These are phyloP conservation scores for Exserohilum turcica DNA, from an alignment of 2,329 filamentous ascomycete genomes.

Conservation along the genomic window DNA sequence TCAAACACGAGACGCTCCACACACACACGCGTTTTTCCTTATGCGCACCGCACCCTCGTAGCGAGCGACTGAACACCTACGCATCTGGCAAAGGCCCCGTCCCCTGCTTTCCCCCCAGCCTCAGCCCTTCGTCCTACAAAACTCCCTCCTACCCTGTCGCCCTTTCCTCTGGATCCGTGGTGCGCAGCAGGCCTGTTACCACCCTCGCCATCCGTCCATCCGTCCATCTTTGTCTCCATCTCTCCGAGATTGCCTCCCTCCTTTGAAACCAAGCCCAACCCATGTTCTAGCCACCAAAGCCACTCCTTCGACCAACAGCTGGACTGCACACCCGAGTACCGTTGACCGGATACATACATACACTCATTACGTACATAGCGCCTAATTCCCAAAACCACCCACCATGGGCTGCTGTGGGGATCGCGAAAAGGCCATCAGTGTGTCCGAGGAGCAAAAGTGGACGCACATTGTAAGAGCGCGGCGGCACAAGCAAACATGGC, in stretches of 20 bases:
- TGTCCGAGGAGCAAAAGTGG: slow-evolving; percentile 68
- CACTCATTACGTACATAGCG: slow-evolving; percentile 16
- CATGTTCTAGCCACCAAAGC: slow-evolving; percentile 35
- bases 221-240: slow-evolving; percentile 18
- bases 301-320: slow-evolving; percentile 45
- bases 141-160: slow-evolving; percentile 32
- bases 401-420: slow-evolving; percentile 48
- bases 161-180: slow-evolving; percentile 40
- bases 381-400: slow-evolving; percentile 34
- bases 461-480: slow-evolving; percentile 75
- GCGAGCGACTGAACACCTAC: slow-evolving; percentile 17
- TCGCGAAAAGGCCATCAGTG: slow-evolving; percentile 44
- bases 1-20: slow-evolving; percentile 42
- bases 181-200: slow-evolving; percentile 49
- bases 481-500: background rate
- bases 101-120: slow-evolving; percentile 16
- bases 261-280: slow-evolving; percentile 9
- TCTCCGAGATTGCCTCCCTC: background rate
- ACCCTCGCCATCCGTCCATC: slow-evolving; percentile 22
- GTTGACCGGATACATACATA: slow-evolving; percentile 42
- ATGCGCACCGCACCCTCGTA: slow-evolving; percentile 38
- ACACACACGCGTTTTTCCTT: slow-evolving; percentile 23
- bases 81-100: slow-evolving; percentile 12
- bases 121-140: slow-evolving; percentile 26
- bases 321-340: slow-evolving; percentile 41